phyloP scores from a whole-genome alignment of 2,329 filamentous ascomycete genomes.

The Emergomyces africanus region DNA sequence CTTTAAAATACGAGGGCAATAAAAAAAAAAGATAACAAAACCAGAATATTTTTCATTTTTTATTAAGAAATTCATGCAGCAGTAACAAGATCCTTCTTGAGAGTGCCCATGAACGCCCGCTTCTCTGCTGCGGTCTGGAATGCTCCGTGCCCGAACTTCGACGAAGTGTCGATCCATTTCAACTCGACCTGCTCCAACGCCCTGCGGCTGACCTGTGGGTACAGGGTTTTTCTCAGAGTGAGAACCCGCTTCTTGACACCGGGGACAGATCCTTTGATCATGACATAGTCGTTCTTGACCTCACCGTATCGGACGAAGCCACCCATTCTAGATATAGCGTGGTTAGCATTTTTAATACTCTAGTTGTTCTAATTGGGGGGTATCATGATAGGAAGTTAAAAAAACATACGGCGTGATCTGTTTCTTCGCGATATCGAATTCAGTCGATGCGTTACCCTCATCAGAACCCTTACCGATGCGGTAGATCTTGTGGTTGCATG shows the following conservation, averaged over 20 bases:
- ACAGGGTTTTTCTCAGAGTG: constrained; percentile 98
- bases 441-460: constrained; percentile 85
- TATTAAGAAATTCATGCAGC: constrained; percentile 10
- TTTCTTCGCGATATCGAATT: constrained; percentile 98
- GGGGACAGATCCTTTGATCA: constrained; percentile 95
- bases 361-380: not conserved
- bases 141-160: constrained; percentile 99
- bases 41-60: not conserved
- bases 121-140: constrained; percentile 99
- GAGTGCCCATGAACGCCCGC: constrained; percentile 90
- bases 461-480: constrained; percentile 87
- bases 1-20: not conserved
- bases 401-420: constrained; percentile 91
- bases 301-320: constrained; percentile 99
- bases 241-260: constrained; percentile 99
- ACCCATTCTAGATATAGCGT: constrained; percentile 57
- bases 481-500: constrained; percentile 99
- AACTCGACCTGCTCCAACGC: constrained; percentile 98
- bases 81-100: constrained; percentile 89
- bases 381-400: not conserved
- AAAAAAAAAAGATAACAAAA: too few species aligned
- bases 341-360: constrained; percentile 26
- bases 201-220: constrained; percentile 87
- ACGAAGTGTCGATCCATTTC: constrained; percentile 99
- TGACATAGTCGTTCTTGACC: constrained; percentile 97